Evolutionary conservation across 2,329 filamentous ascomycete species (phyloP), one percentile per base, ranked within the genome.

Genomic region (Plectosphaerella plurivora): DNA sequence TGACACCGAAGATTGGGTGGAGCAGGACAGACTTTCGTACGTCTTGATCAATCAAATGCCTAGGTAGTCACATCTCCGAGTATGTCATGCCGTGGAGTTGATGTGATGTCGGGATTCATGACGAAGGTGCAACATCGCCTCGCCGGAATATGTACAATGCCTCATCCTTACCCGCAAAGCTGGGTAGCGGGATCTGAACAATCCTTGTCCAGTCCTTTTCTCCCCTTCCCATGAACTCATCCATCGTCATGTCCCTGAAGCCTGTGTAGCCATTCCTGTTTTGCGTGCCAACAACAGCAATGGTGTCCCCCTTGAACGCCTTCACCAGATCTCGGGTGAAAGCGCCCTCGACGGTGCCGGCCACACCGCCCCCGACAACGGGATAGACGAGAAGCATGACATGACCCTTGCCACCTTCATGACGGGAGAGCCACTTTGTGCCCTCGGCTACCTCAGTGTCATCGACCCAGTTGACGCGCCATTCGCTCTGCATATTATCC

Each of bases 151-250:
- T 77, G 67, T 84, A 91, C 51, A 91, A 62, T 0, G 83, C 87
- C 68, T 91, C 87, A 60, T 91, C 88, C 66, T 91, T 91, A 25
- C 84, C 87, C 3, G 86, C 82, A 68, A 91, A 91, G 65, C 85
- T 89, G 20, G 87, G 87, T 62, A 91, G 65, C 4, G 87, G 78
- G 55, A 90, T 74, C 70, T 87, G 84, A 14, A 81, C 75, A 3
- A 81, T 73, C 65, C 80, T 78, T 48, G 76, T 74, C 79, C 84
- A 91, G 2, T 72, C 73, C 24, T 62, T 65, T 59, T 81, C 76
- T 62, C 86, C 79, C 47, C 65, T 70, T 54, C 69, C 77, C 70
- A 90, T 83, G 72, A 83, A 91, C 61, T 84, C 77, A 59, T 85
- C 84, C 65, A 89, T 82, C 22, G 78, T 83, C 66, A 78, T 71